These are phyloP conservation scores for Lachancea quebecensis DNA, from an alignment of 805 yeast species.

Conservation along the genomic window DNA sequence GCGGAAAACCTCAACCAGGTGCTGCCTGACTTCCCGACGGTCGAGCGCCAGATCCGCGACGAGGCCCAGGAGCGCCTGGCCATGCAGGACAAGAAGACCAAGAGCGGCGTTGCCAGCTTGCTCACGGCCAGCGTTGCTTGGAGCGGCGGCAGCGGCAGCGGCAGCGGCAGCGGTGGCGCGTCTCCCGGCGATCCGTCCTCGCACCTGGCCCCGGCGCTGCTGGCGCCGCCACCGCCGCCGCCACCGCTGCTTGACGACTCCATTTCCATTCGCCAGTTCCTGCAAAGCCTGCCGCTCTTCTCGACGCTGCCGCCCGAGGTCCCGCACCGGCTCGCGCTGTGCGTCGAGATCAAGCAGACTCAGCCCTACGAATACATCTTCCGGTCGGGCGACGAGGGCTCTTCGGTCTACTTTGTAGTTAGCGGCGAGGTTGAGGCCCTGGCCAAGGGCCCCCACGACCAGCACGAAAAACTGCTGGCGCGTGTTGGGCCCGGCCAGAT, in stretches of 20 bases:
- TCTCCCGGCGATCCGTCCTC: not conserved
- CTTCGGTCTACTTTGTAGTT: conserved; percentile 60
- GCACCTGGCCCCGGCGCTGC: not conserved
- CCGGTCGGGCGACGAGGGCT: conserved; percentile 50
- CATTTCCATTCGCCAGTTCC: conserved; percentile 49
- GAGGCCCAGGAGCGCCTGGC: conserved; percentile 75
- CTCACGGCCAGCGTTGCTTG: conserved; percentile 1
- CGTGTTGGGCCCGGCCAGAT: conserved; percentile 56
- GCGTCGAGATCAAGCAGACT: conserved; percentile 49
- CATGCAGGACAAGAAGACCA: conserved; percentile 56
- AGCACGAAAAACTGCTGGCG: conserved; percentile 34
- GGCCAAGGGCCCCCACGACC: conserved; percentile 17
- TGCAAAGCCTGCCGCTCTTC: conserved; percentile 54
- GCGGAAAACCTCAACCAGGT: conserved; percentile 55
- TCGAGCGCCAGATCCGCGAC: conserved; percentile 64
- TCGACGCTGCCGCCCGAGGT: conserved; percentile 49
- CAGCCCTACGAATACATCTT: conserved; percentile 56
- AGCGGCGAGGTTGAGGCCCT: conserved; percentile 68
- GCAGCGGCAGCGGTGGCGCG: too few relatives aligned
- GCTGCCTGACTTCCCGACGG: conserved; percentile 53
- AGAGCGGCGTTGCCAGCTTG: conserved; percentile 34
- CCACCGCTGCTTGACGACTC: conserved; percentile 44
- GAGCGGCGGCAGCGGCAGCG: not conserved
- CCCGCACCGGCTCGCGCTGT: conserved; percentile 57
- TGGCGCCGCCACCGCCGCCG: conserved; percentile 28